These are phyloP conservation scores for Penicillium steckii DNA, from an alignment of 495 filamentous ascomycete species.

Conservation along the genomic window DNA sequence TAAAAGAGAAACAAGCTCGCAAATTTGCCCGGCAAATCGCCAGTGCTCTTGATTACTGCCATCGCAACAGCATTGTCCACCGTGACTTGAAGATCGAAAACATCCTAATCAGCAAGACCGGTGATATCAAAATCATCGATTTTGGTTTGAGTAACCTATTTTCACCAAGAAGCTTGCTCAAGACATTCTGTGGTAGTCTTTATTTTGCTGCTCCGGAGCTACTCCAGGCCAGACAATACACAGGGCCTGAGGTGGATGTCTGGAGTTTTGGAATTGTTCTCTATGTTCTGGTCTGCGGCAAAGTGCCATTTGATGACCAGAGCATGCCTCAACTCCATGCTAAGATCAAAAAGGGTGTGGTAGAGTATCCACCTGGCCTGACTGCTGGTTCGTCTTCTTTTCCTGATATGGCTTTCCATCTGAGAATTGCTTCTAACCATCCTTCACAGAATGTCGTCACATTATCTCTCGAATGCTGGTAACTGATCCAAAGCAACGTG, in stretches of 20 bases:
- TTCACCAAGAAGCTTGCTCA: constrained; percentile 79
- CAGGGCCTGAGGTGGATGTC: constrained; percentile 93
- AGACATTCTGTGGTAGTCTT: constrained; percentile 96
- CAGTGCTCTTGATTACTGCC: constrained; percentile 97
- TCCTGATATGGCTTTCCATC: background rate
- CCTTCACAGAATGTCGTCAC: constrained; percentile 78
- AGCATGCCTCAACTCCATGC: constrained; percentile 98
- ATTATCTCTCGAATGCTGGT: constrained; percentile 96
- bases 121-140: constrained; percentile 99
- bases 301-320: constrained; percentile 98
- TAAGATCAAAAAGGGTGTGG: constrained; percentile 96
- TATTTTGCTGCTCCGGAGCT: constrained; percentile 98
- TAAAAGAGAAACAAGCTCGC: constrained; percentile 98
- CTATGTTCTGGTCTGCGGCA: constrained; percentile 96
- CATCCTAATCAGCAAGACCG: constrained; percentile 98
- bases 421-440: background rate
- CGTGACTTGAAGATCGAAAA: constrained; percentile 99
- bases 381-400: constrained; percentile 65
- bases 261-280: constrained; percentile 99
- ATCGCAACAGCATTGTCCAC: constrained; percentile 98
- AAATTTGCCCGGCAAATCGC: constrained; percentile 98
- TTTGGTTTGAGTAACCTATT: constrained; percentile 98
- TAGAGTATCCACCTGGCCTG: constrained; percentile 94
- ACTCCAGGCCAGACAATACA: constrained; percentile 90
- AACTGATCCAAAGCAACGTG: constrained; percentile 85